Evolutionary conservation across 1,284 basidiomycete genomes (phyloP).

Genomic region (Agroathelia rolfsii): DNA sequence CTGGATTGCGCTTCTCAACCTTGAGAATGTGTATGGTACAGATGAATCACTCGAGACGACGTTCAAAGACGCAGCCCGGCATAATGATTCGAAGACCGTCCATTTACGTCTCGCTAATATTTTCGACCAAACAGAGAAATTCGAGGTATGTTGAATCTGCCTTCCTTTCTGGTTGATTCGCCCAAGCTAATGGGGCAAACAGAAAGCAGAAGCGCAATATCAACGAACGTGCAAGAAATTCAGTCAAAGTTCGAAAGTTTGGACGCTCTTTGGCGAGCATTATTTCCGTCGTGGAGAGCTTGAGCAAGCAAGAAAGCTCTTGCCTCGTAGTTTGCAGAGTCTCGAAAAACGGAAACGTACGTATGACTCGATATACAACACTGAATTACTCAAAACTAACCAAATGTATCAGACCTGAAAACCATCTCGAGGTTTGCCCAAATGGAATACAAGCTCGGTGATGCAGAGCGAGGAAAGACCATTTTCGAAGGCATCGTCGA

Average conservation of each 20-base stretch:
- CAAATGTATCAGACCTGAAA: conserved; percentile 66
- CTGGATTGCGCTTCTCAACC: conserved; percentile 93
- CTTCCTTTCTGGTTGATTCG: neutral
- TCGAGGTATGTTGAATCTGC: conserved; percentile 49
- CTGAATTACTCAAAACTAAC: conserved; percentile 8
- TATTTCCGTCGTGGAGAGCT: conserved; percentile 63
- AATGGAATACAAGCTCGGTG: conserved; percentile 90
- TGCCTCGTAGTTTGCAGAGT: conserved; percentile 86
- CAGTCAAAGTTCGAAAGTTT: conserved; percentile 82
- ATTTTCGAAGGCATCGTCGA: conserved; percentile 96
- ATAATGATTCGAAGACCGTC: conserved; percentile 89
- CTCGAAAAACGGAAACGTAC: conserved; percentile 92
- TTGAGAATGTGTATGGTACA: conserved; percentile 92
- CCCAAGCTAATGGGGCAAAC: conserved; percentile 5
- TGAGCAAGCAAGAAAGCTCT: conserved; percentile 77
- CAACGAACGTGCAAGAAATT: conserved; percentile 88
- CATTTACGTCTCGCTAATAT: conserved; percentile 81
- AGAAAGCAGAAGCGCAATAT: conserved; percentile 85
- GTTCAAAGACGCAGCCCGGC: conserved; percentile 85
- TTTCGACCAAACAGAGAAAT: conserved; percentile 75
- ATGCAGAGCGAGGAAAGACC: conserved; percentile 89
- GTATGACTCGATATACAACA: conserved; percentile 20
- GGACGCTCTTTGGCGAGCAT: conserved; percentile 83
- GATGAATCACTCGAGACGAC: conserved; percentile 67
- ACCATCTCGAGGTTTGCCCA: conserved; percentile 93